phyloP scores from a whole-genome alignment of 495 filamentous ascomycete species.

The Xylaria curta region DNA sequence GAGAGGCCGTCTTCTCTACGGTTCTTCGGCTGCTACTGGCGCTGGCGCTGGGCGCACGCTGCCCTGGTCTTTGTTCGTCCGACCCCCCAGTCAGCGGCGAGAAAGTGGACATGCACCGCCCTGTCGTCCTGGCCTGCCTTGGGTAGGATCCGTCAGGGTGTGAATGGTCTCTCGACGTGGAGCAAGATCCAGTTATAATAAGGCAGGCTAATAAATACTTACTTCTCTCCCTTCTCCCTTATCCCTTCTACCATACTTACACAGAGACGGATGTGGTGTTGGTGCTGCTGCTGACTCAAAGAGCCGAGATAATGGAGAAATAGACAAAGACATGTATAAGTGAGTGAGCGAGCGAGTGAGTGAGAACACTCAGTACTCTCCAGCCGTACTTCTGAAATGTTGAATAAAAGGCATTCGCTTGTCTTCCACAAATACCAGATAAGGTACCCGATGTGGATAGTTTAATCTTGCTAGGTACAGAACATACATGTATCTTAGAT shows the following conservation, averaged over 20 bases:
- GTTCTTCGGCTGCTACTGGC: slow-evolving; percentile 17
- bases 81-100: slow-evolving; percentile 25
- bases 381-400: too few relatives aligned
- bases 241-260: too few relatives aligned
- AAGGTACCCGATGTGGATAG: slow-evolving; percentile 10
- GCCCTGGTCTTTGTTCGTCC: slow-evolving; percentile 25
- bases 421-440: neutral
- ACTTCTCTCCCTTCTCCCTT: too few relatives aligned
- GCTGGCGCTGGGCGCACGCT: slow-evolving; percentile 8
- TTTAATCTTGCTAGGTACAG: neutral
- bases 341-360: neutral
- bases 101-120: slow-evolving; percentile 15
- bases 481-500: neutral
- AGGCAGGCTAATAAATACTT: neutral
- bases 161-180: slow-evolving; percentile 10
- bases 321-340: slow-evolving; percentile 4
- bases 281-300: slow-evolving; percentile 15
- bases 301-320: neutral
- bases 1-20: slow-evolving; percentile 20
- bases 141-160: slow-evolving; percentile 22
- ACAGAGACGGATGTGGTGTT: slow-evolving; percentile 1
- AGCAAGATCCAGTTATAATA: slow-evolving; percentile 24
- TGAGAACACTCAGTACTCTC: too few relatives aligned
- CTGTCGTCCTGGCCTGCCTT: slow-evolving; percentile 16
- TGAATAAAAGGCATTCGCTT: neutral